A percentile compares a stretch with the other conserved stretches of the same genome.
phyloP scores from a whole-genome alignment of 2,329 filamentous ascomycete species.

The Aureobasidium sp. region DNA sequence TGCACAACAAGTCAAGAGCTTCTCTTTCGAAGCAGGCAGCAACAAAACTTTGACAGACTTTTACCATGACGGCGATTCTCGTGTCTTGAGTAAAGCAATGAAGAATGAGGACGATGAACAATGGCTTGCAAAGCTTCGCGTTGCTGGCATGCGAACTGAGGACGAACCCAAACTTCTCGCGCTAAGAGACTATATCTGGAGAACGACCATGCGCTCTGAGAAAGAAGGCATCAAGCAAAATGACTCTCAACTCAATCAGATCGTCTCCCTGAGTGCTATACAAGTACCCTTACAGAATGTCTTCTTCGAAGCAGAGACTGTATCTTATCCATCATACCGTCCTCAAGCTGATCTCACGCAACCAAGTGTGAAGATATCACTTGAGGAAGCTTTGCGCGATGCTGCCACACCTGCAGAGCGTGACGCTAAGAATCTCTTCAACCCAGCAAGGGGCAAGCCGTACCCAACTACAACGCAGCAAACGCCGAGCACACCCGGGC shows the following conservation, averaged over 20 bases:
- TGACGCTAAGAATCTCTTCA: neutral
- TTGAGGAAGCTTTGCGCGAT: conserved; percentile 83
- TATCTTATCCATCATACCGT: conserved; percentile 37
- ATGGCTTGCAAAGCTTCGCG: conserved; percentile 80
- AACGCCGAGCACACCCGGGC: neutral
- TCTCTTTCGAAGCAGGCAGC: conserved; percentile 44
- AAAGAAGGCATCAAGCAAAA: conserved; percentile 41
- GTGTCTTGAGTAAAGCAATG: conserved; percentile 53
- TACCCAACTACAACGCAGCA: conserved; percentile 5
- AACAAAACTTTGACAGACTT: conserved; percentile 16
- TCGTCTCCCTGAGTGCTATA: conserved; percentile 68
- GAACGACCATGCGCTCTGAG: conserved; percentile 64
- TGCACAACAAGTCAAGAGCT: conserved; percentile 61
- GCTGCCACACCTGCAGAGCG: conserved; percentile 60
- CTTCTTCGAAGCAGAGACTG: conserved; percentile 74
- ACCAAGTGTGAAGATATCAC: conserved; percentile 45
- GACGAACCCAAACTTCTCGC: conserved; percentile 87
- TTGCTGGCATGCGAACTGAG: conserved; percentile 70
- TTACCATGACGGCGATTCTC: conserved; percentile 38
- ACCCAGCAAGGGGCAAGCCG: conserved; percentile 1
- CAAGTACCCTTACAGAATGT: conserved; percentile 80
- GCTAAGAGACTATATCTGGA: conserved; percentile 85
- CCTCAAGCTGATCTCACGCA: neutral
- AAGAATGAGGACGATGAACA: conserved; percentile 91
- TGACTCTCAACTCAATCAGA: conserved; percentile 52